Evolutionary conservation across 108 stramenopile genomes (phyloP), one percentile per base, ranked within the genome.

Genomic region (Skeletonema potamos): DNA sequence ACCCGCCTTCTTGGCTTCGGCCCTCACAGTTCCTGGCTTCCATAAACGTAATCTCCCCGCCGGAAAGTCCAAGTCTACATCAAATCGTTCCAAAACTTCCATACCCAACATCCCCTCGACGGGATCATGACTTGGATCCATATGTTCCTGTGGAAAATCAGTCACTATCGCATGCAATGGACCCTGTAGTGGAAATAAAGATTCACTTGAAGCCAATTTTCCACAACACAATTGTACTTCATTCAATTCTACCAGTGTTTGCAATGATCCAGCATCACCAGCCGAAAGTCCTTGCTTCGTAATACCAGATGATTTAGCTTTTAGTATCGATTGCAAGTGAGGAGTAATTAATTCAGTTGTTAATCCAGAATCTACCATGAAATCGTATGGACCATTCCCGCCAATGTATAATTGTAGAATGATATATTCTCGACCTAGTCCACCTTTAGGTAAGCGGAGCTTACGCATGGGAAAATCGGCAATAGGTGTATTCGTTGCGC

Each of bases 61-160:
- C 0, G 87, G 84, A 68, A 92, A 92, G 54, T 92, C 91, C 36
- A 92, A 88, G 64, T 92, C 91, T 1, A 88, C 81, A 76, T 92
- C 91, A 64, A 87, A 92, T 46, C 77, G 68, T n/a, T 71, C 69
- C 5, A 92, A 44, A 34, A 88, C 27, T 68, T 92, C 91, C 91
- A 88, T 88, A 0, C 91, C 91, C 34, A 92, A 54, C 91, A 92
- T 92, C 1, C 91, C 91, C 61, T 92, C 91, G 18, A 92, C 86
- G 10, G 89, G 89, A 77, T 91, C 82, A 51, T 92, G 91, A 7
- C 28, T 39, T 11, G 88, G 91, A 82, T 92, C 91, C 58, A 92
- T 81, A 72, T 92, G 87, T 60, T 92, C 91, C 59, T 92, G 91
- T 22, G 89, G 87, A 72, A 92, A 92, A 65, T 88, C 84, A 1